Evolutionary conservation across 495 filamentous ascomycete species (phyloP).

Genomic region (Penicillium antarcticum): DNA sequence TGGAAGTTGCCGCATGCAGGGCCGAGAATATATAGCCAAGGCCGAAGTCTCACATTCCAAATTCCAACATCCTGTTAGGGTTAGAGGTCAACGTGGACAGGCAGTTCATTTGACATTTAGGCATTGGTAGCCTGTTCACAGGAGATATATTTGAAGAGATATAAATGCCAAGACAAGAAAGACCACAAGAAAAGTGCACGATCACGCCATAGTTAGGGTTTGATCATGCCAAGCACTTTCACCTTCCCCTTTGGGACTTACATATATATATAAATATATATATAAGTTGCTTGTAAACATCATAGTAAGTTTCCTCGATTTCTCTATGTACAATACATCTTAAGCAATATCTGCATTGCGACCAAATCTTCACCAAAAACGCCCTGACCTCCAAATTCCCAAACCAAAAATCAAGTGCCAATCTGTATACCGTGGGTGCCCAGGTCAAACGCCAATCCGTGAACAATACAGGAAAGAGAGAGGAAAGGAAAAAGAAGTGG

Average conservation of each 20-base stretch:
- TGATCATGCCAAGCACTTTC: neutral
- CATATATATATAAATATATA: too few relatives aligned
- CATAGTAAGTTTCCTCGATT: conserved; percentile 8
- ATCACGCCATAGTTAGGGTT: conserved; percentile 3
- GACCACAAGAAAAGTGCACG: neutral
- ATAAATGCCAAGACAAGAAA: too few relatives aligned
- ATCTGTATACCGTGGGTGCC: conserved; percentile 28
- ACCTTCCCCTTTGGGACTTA: too few relatives aligned
- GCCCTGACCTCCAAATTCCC: conserved; percentile 11
- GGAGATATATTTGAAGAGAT: too few relatives aligned
- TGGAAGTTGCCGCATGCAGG: neutral
- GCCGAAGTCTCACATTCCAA: too few relatives aligned
- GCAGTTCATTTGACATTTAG: too few relatives aligned
- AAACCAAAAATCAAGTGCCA: conserved; percentile 21
- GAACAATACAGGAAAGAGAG: conserved; percentile 6
- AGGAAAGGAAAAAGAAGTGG: conserved; percentile 2
- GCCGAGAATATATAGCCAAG: neutral
- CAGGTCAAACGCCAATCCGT: conserved; percentile 23
- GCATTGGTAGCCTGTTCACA: too few relatives aligned
- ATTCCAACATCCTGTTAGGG: too few relatives aligned
- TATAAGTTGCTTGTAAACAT: neutral
- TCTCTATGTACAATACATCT: conserved; percentile 29
- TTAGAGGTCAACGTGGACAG: too few relatives aligned
- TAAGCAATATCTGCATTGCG: conserved; percentile 16
- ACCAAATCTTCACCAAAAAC: conserved; percentile 12